phyloP scores from a whole-genome alignment of 306 rosid species.

The Crataegus laevigata region DNA sequence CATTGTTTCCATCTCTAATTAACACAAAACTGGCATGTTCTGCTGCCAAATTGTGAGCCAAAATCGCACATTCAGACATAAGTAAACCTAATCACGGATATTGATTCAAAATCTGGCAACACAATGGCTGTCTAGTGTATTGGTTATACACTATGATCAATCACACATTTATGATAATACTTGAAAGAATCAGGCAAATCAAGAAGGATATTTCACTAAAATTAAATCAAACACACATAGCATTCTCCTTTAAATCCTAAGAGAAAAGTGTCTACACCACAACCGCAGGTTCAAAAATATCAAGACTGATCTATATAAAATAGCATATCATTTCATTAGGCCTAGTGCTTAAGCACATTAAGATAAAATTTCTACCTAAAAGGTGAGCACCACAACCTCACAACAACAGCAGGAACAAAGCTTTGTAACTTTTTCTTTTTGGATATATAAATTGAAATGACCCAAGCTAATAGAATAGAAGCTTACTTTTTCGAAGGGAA shows the following conservation, averaged over 20 bases:
- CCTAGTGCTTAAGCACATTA: background rate
- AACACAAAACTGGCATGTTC: background rate
- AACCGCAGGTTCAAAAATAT: background rate
- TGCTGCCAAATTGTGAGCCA: background rate
- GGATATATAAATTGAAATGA: background rate
- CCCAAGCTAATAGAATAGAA: slow-evolving; percentile 7
- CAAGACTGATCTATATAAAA: background rate
- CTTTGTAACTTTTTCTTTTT: background rate
- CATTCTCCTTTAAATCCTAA: background rate
- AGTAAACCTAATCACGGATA: background rate
- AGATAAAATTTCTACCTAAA: no score
- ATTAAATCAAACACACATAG: background rate
- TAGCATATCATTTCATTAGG: background rate
- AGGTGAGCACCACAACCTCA: no score
- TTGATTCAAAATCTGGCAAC: background rate
- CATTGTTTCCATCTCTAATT: background rate
- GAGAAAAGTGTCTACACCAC: background rate
- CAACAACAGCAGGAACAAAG: background rate
- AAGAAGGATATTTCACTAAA: background rate
- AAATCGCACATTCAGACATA: background rate
- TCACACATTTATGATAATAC: background rate
- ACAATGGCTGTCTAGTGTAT: background rate
- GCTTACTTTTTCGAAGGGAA: slow-evolving; percentile 92
- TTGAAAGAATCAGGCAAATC: background rate
- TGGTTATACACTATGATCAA: no score